Conservation (phyloP, 345 rosid genomes). For the Euphorbia peplus region DNA sequence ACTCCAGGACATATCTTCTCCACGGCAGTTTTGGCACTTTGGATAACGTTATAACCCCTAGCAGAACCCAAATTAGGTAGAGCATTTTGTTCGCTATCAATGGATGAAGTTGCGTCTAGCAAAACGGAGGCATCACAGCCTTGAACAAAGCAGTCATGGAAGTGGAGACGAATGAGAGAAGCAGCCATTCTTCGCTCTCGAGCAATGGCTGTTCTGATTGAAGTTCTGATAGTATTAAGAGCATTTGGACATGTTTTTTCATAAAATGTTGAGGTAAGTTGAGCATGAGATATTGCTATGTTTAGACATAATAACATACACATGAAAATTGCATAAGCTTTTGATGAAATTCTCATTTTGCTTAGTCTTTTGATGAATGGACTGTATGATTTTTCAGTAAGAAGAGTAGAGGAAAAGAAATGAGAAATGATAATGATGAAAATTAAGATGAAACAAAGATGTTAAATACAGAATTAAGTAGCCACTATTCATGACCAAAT, state of each 20-base stretch:
- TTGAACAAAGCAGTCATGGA: slow-evolving; percentile 19
- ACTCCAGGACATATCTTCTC: slow-evolving; percentile 24
- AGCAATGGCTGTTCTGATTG: neutral
- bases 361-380: too few relatives aligned
- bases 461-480: too few relatives aligned
- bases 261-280: slow-evolving; percentile 10
- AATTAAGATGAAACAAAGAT: too few relatives aligned
- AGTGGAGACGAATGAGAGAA: slow-evolving; percentile 18
- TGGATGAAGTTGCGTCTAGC: neutral
- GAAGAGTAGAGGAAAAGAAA: too few relatives aligned
- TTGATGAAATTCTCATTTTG: too few relatives aligned
- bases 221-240: neutral
- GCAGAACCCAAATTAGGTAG: neutral
- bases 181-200: slow-evolving; percentile 19
- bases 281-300: neutral
- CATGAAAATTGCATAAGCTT: too few relatives aligned
- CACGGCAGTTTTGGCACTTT: slow-evolving; percentile 7
- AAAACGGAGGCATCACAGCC: slow-evolving; percentile 14
- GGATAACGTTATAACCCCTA: slow-evolving; percentile 13
- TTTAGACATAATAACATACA: too few relatives aligned
- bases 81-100: neutral
- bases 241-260: slow-evolving; percentile 14
- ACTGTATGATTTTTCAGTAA: too few relatives aligned
- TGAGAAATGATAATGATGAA: too few relatives aligned
- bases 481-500: too few relatives aligned